These are phyloP conservation scores for Naganishia sp. DNA, from an alignment of 1,284 basidiomycete species.

Conservation along the genomic window DNA sequence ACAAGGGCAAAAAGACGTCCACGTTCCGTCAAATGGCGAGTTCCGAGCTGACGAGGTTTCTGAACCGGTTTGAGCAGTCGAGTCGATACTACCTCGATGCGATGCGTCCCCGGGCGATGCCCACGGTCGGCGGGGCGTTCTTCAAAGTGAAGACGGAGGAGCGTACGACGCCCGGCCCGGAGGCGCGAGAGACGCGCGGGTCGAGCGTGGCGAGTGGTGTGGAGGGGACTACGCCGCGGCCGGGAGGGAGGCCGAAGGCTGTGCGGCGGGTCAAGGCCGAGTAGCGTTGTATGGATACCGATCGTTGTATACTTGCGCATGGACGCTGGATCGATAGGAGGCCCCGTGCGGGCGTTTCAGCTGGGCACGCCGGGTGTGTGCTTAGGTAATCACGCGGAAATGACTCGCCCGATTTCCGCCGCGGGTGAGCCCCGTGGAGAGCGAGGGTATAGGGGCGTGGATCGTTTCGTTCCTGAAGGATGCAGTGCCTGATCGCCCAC, in stretches of 20 bases:
- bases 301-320: neutral
- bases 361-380: neutral
- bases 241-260: conserved; percentile 15
- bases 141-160: conserved; percentile 20
- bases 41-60: neutral
- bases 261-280: conserved; percentile 12
- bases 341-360: neutral
- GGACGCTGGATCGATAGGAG: neutral
- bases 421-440: conserved; percentile 15
- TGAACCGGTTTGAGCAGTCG: conserved; percentile 23
- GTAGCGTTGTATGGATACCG: neutral
- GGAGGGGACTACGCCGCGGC: neutral
- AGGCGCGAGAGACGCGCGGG: neutral
- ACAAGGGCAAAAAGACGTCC: conserved; percentile 24
- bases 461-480: neutral
- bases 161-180: conserved; percentile 4
- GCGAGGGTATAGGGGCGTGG: neutral
- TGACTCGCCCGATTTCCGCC: conserved; percentile 5
- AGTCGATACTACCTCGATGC: conserved; percentile 16
- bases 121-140: neutral
- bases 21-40: conserved; percentile 3
- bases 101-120: conserved; percentile 5
- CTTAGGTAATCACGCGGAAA: conserved; percentile 9
- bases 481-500: neutral
- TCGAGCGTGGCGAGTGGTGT: conserved; percentile 11